Evolutionary conservation across 2,329 filamentous ascomycete species (phyloP).

Genomic region (Gnomoniopsis smithogilvyi): DNA sequence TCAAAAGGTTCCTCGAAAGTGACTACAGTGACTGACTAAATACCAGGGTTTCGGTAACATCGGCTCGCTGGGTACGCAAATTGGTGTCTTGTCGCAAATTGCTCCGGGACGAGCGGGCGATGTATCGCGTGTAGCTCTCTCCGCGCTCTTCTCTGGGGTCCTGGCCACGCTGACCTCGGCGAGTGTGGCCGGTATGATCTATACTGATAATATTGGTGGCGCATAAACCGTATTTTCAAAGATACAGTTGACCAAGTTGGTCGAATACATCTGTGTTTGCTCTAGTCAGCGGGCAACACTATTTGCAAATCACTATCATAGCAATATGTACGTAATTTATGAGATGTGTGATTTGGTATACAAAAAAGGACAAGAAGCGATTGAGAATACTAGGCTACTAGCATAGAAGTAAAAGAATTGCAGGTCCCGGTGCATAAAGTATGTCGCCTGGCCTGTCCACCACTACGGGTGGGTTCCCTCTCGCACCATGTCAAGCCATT

Average conservation of each 20-base stretch:
- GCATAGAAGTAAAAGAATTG: too few species aligned
- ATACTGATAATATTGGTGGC: constrained; percentile 42
- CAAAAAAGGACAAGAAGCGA: too few species aligned
- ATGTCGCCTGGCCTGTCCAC: too few species aligned
- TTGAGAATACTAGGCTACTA: too few species aligned
- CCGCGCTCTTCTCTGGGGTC: constrained; percentile 74
- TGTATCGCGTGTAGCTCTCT: constrained; percentile 72
- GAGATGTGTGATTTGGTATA: too few species aligned
- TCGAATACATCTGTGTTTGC: not conserved
- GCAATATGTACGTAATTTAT: too few species aligned
- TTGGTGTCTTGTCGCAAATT: constrained; percentile 81
- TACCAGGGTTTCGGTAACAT: constrained; percentile 73
- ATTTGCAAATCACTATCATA: too few species aligned
- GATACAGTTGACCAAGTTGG: not conserved
- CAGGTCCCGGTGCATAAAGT: too few species aligned
- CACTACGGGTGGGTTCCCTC: too few species aligned
- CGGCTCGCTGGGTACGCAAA: constrained; percentile 82
- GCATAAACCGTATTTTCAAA: not conserved
- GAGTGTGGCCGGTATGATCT: constrained; percentile 72
- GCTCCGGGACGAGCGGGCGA: constrained; percentile 71
- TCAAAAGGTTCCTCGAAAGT: not conserved
- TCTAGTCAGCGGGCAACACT: too few species aligned
- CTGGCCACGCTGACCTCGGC: constrained; percentile 77
- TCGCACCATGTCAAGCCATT: too few species aligned
- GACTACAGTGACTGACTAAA: constrained; percentile 12